A percentile compares a stretch with the other conserved stretches of the same genome.
Conservation (phyloP, 495 filamentous ascomycete species). For the Tuber borchii region DNA sequence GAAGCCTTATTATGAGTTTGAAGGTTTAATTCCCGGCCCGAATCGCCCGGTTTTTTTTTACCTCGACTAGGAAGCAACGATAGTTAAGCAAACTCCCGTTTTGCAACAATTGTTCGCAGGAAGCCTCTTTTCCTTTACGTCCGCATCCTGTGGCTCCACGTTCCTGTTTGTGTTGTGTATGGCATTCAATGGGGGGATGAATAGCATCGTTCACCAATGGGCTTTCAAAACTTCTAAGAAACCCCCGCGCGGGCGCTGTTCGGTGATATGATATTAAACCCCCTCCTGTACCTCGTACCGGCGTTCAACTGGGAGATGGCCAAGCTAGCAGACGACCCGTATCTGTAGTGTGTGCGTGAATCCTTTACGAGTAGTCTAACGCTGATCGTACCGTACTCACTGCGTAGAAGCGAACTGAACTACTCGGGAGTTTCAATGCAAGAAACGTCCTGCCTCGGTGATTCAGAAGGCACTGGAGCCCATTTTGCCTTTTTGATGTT, state of each 20-base stretch:
- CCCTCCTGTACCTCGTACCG: neutral
- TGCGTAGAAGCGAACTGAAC: slow-evolving; percentile 28
- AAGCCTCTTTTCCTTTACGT: slow-evolving; percentile 17
- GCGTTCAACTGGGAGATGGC: slow-evolving; percentile 10
- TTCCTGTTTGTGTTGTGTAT: slow-evolving; percentile 13
- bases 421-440: neutral
- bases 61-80: neutral
- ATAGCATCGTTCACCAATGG: slow-evolving; percentile 11
- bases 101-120: neutral
- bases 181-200: slow-evolving; percentile 3
- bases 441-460: neutral
- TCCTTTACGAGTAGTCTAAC: slow-evolving; percentile 14
- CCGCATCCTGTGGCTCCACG: neutral
- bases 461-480: neutral
- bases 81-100: neutral
- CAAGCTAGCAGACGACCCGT: slow-evolving; percentile 28
- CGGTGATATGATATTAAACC: neutral
- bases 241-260: neutral
- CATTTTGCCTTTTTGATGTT: slow-evolving; percentile 22
- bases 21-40: neutral
- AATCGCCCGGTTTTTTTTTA: neutral
- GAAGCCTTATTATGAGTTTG: slow-evolving; percentile 6
- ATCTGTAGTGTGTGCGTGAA: slow-evolving; percentile 30
- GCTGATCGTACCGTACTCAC: slow-evolving; percentile 19
- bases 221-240: slow-evolving; percentile 12